Base-by-base conservation (phyloP, 2,329 filamentous ascomycete species). In the Tolypocladium pustulatum region DNA sequence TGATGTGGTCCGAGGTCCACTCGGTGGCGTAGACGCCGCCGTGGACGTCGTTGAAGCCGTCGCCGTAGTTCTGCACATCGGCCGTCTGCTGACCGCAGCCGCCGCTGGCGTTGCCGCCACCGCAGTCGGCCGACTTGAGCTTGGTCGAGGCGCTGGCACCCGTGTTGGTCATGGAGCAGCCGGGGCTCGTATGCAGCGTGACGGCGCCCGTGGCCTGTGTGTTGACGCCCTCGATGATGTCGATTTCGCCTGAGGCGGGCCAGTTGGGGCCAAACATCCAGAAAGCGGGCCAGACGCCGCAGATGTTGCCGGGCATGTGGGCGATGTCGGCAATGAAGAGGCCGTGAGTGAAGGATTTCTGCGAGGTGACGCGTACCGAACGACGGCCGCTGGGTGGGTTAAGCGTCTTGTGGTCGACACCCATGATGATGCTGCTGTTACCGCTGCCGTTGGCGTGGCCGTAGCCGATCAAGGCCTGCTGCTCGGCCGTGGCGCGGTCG, bases 161-260 rank as follows among this genome's bases (percentile, higher is more conserved):
- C 4, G 71, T 69, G 66, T 77, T 78, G 63, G 69, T 68, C 66
- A 89, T 80, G 32, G 70, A 71, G 75, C 88, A 91, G 54, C 81
- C 82, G 4, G 76, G 63, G 12, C 72, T 72, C 1, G 88, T 90
- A 76, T 90, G 86, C 20, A 94, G 78, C 38, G 88, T 86, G 72
- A 91, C 78, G 53, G 78, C 72, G 70, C 88, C 83, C 60, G 77
- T 73, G 3, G 74, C 69, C 61, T 84, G 80, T 27, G 77, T 74
- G 74, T 90, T 89, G 64, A 91, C 86, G 41, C 88, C 88, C 74
- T 92, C 89, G 65, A 92, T 83, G 66, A 92, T 88, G 70, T 93
- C 89, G 65, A 93, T 89, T 73, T 92, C 89, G 54, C 89, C 89
- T 9, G 77, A 76, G 49, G 69, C 70, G 1, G 89, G 89, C 89